A percentile compares a stretch with the other conserved stretches of the same genome.
These are phyloP conservation scores for Eimeria tenella DNA, from an alignment of 169 alveolate genomes.

Conservation along the genomic window DNA sequence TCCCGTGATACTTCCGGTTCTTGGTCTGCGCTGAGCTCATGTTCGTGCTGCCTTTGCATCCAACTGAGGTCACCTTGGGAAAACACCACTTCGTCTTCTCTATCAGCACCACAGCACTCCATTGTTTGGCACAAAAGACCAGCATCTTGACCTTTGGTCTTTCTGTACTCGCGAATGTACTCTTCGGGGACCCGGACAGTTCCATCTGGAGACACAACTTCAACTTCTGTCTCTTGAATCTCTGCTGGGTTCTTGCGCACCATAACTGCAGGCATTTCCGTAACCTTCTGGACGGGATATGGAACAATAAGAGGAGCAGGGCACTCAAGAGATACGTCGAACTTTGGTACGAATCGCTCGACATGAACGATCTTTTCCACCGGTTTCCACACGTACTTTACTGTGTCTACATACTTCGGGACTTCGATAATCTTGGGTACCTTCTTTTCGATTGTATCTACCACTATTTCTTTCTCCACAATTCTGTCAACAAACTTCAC, in stretches of 20 bases:
- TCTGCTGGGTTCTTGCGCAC: constrained; percentile 84
- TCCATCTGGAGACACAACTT: constrained; percentile 84
- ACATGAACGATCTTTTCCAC: constrained; percentile 89
- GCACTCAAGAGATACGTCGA: constrained; percentile 90
- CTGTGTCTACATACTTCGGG: constrained; percentile 89
- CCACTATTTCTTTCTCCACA: constrained; percentile 90
- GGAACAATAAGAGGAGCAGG: constrained; percentile 93
- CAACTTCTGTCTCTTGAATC: constrained; percentile 79
- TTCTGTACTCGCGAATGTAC: constrained; percentile 80
- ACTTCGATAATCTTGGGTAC: constrained; percentile 90
- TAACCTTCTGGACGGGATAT: constrained; percentile 88
- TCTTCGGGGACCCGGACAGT: constrained; percentile 85
- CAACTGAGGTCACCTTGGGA: constrained; percentile 52
- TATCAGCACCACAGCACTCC: constrained; percentile 72
- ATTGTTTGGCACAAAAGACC: constrained; percentile 61
- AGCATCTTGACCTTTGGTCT: constrained; percentile 34
- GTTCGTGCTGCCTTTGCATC: constrained; percentile 42
- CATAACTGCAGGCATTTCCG: constrained; percentile 90
- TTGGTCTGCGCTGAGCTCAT: neutral
- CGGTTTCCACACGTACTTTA: constrained; percentile 90
- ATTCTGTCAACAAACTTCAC: constrained; percentile 89
- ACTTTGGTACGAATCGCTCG: constrained; percentile 89
- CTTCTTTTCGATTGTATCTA: constrained; percentile 90
- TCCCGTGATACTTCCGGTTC: neutral
- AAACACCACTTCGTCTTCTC: constrained; percentile 60